phyloP scores from a whole-genome alignment of 768 basidiomycete genomes.

The Leccinum incarnatum region DNA sequence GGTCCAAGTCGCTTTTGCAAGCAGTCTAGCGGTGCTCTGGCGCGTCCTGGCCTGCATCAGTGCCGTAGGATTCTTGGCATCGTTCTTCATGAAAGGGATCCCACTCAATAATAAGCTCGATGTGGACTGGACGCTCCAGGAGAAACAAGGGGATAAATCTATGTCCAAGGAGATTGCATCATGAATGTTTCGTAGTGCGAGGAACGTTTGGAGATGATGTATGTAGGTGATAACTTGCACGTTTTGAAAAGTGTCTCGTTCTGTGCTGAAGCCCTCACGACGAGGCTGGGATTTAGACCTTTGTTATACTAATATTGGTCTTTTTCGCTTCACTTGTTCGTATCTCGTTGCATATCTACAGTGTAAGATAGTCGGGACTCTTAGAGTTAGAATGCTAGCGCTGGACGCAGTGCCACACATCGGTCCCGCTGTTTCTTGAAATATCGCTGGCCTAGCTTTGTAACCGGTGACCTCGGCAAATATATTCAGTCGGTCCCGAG shows the following conservation, averaged over 20 bases:
- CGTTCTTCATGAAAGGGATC: conserved; percentile 8
- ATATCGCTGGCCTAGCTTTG: too few relatives aligned
- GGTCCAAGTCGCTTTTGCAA: conserved; percentile 43
- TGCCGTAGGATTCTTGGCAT: conserved; percentile 1
- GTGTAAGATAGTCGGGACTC: too few relatives aligned
- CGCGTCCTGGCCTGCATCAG: conserved; percentile 37
- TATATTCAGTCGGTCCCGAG: too few relatives aligned
- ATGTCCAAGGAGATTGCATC: not conserved
- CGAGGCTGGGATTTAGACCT: not conserved
- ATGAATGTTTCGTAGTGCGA: not conserved
- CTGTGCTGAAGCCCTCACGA: not conserved
- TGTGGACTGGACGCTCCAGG: conserved; percentile 2
- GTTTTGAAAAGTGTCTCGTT: not conserved
- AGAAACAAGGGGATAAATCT: not conserved
- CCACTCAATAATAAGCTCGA: conserved; percentile 5
- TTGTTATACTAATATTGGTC: too few relatives aligned
- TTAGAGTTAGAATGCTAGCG: too few relatives aligned
- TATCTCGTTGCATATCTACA: too few relatives aligned
- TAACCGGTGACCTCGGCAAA: too few relatives aligned
- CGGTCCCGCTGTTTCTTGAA: too few relatives aligned
- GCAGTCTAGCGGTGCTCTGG: conserved; percentile 42
- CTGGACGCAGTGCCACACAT: too few relatives aligned
- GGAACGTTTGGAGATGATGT: too few relatives aligned
- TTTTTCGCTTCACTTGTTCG: not conserved
- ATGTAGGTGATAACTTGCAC: too few relatives aligned